Evolutionary conservation across 2,329 filamentous ascomycete genomes (phyloP).

Genomic region (Talaromyces sp.): DNA sequence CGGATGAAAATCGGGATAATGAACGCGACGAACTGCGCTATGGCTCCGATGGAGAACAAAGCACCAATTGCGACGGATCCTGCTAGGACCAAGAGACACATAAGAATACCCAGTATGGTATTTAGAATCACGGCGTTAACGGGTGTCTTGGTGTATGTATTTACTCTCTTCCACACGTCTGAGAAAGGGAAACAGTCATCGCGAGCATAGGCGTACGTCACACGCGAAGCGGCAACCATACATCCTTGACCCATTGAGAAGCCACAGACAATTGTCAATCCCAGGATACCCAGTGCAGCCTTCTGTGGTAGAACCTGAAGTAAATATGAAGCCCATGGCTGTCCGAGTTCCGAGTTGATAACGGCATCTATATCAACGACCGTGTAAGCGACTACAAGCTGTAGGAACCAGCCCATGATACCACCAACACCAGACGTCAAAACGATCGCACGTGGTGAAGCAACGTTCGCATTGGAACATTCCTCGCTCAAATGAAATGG

Average conservation of each 20-base stretch:
- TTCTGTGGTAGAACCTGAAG: slow-evolving; percentile 66
- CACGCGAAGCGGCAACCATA: slow-evolving; percentile 68
- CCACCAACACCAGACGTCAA: slow-evolving; percentile 69
- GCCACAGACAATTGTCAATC: slow-evolving; percentile 68
- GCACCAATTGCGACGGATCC: slow-evolving; percentile 66
- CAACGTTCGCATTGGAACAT: slow-evolving; percentile 72
- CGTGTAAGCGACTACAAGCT: slow-evolving; percentile 73
- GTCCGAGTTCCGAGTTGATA: slow-evolving; percentile 64
- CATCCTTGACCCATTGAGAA: slow-evolving; percentile 75
- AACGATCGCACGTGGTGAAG: slow-evolving; percentile 71
- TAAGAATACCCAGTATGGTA: slow-evolving; percentile 59
- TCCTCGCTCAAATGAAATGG: slow-evolving; percentile 76
- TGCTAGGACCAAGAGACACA: slow-evolving; percentile 67
- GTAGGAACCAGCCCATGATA: slow-evolving; percentile 71
- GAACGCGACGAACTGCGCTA: slow-evolving; percentile 64
- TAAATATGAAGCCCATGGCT: slow-evolving; percentile 71
- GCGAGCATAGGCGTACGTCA: slow-evolving; percentile 73
- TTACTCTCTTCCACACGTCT: slow-evolving; percentile 61
- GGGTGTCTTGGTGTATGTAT: slow-evolving; percentile 63
- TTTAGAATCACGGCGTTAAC: slow-evolving; percentile 74
- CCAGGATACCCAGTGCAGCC: slow-evolving; percentile 63
- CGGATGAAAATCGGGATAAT: slow-evolving; percentile 48
- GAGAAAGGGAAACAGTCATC: slow-evolving; percentile 70
- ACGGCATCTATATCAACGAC: slow-evolving; percentile 64
- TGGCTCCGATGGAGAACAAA: slow-evolving; percentile 70